A percentile compares a stretch with the other conserved stretches of the same genome.
These are phyloP conservation scores for Neobulgaria alba DNA, from an alignment of 2,329 filamentous ascomycete genomes.

Conservation along the genomic window DNA sequence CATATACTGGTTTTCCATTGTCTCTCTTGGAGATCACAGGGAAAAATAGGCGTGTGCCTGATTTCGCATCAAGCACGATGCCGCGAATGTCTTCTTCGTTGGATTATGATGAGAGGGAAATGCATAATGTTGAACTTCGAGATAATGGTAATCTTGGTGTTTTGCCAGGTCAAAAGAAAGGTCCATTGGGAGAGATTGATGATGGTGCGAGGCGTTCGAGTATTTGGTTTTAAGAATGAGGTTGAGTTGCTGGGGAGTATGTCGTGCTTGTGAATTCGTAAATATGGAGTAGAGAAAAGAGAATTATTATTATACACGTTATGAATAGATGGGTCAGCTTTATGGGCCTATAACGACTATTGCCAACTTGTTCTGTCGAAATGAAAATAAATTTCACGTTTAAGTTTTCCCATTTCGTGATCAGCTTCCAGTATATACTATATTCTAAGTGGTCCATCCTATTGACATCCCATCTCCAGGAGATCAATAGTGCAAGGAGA, in stretches of 20 bases:
- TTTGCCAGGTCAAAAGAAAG: conserved; percentile 20
- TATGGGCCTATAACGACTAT: too few relatives aligned
- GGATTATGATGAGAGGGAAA: conserved; percentile 1
- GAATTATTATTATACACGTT: too few relatives aligned
- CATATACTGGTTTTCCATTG: conserved; percentile 17
- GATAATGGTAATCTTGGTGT: conserved; percentile 23
- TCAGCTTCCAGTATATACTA: too few relatives aligned
- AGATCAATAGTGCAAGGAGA: too few relatives aligned
- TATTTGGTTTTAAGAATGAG: conserved; percentile 16
- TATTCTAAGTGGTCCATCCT: too few relatives aligned
- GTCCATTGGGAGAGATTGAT: background rate
- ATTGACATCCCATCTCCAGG: too few relatives aligned
- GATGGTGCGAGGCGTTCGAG: conserved; percentile 15
- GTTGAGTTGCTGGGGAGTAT: too few relatives aligned
- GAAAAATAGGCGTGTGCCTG: conserved; percentile 9
- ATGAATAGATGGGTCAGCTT: too few relatives aligned
- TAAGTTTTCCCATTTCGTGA: too few relatives aligned
- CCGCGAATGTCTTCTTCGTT: conserved; percentile 14
- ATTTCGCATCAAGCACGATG: conserved; percentile 14
- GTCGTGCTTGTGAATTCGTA: too few relatives aligned
- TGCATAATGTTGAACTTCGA: conserved; percentile 6
- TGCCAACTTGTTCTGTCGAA: too few relatives aligned
- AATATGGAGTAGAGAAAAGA: background rate
- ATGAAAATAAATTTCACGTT: too few relatives aligned
- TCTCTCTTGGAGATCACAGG: conserved; percentile 11